Conservation (phyloP, 495 filamentous ascomycete species). For the Astrocystis sublimbata region DNA sequence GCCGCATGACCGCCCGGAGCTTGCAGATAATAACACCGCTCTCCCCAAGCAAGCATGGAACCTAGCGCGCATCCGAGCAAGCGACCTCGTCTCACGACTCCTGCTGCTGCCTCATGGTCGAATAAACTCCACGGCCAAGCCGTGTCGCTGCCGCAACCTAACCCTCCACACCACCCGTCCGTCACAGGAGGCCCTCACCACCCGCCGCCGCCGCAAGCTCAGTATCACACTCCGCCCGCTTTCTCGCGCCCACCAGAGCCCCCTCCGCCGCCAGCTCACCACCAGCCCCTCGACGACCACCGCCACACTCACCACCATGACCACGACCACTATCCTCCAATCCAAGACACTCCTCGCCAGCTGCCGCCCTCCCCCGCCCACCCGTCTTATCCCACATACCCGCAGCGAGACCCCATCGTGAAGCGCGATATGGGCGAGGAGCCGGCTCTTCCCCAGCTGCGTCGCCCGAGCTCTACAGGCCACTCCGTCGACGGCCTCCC, state of each 20-base stretch:
- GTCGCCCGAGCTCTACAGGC: slow-evolving; percentile 47
- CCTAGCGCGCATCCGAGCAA: slow-evolving; percentile 49
- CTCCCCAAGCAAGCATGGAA: slow-evolving; percentile 55
- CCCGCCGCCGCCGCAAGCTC: slow-evolving; percentile 42
- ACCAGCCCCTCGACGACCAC: slow-evolving; percentile 42
- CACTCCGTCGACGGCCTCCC: slow-evolving; percentile 40
- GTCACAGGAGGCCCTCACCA: slow-evolving; percentile 40
- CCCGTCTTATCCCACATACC: slow-evolving; percentile 41
- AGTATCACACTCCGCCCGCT: slow-evolving; percentile 43
- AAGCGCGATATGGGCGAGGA: slow-evolving; percentile 54
- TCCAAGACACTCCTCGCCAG: slow-evolving; percentile 52
- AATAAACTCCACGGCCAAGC: slow-evolving; percentile 37
- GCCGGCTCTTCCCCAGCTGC: slow-evolving; percentile 43
- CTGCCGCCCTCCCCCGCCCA: slow-evolving; percentile 48
- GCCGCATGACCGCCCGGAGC: slow-evolving; percentile 33
- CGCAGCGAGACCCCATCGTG: slow-evolving; percentile 47
- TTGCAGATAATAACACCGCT: slow-evolving; percentile 31
- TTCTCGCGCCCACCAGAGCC: slow-evolving; percentile 44
- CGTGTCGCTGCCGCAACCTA: slow-evolving; percentile 47
- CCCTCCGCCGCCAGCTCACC: slow-evolving; percentile 34
- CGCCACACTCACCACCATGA: slow-evolving; percentile 55
- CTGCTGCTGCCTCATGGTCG: slow-evolving; percentile 45
- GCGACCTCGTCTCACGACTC: slow-evolving; percentile 47
- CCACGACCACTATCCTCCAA: slow-evolving; percentile 48
- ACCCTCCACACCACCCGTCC: slow-evolving; percentile 39